phyloP scores from a whole-genome alignment of 805 yeast genomes.

The Teunomyces aglyptinius region DNA sequence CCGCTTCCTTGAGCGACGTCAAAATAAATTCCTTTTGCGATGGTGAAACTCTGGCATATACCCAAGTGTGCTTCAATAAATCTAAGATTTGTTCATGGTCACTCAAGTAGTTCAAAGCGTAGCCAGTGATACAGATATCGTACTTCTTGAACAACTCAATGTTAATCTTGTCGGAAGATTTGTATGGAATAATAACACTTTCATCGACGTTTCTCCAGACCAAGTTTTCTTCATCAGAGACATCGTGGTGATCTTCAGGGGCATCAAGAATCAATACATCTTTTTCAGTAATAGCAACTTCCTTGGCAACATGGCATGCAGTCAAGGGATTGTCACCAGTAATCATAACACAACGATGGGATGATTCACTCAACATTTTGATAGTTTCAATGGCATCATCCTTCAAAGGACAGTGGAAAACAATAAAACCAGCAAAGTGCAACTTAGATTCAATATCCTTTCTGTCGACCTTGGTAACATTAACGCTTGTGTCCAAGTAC shows the following conservation, averaged over 20 bases:
- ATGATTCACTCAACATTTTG: conserved; percentile 88
- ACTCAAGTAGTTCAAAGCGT: conserved; percentile 69
- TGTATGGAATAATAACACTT: conserved; percentile 64
- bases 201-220: conserved; percentile 87
- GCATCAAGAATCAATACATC: conserved; percentile 84
- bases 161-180: conserved; percentile 57
- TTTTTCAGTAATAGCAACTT: conserved; percentile 82
- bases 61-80: conserved; percentile 88
- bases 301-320: conserved; percentile 96
- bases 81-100: conserved; percentile 68
- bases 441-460: conserved; percentile 73
- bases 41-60: conserved; percentile 97
- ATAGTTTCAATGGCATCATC: conserved; percentile 88
- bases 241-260: conserved; percentile 65
- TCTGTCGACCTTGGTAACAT: conserved; percentile 63
- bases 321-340: conserved; percentile 99
- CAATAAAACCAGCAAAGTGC: conserved; percentile 86
- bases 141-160: conserved; percentile 55
- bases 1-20: conserved; percentile 77
- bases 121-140: conserved; percentile 92
- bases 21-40: conserved; percentile 90
- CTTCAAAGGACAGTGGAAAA: conserved; percentile 96
- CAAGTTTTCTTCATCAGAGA: conserved; percentile 49
- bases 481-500: conserved; percentile 50
- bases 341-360: conserved; percentile 95